A percentile compares a stretch with the other conserved stretches of the same genome.
Evolutionary conservation across 2,329 filamentous ascomycete genomes (phyloP).

Genomic region (Calonectria pauciramosa): DNA sequence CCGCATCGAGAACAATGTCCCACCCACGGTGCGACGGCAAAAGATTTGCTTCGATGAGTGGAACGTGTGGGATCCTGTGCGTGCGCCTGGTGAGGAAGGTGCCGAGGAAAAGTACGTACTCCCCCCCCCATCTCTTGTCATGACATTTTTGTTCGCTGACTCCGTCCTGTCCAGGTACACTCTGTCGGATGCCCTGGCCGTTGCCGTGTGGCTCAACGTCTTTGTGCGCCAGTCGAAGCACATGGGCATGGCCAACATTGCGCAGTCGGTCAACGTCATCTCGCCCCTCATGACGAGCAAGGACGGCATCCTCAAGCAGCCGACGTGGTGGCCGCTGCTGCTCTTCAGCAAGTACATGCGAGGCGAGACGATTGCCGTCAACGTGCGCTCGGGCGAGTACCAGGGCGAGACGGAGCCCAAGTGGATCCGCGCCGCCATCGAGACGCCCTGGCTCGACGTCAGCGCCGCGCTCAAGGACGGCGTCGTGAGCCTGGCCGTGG

Average conservation of each 20-base stretch:
- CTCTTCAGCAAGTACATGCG: slow-evolving; percentile 74
- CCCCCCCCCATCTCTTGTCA: neutral
- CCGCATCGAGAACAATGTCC: slow-evolving; percentile 75
- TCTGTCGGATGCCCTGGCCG: slow-evolving; percentile 81
- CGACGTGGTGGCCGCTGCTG: slow-evolving; percentile 81
- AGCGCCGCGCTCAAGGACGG: slow-evolving; percentile 73
- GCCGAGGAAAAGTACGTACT: slow-evolving; percentile 71
- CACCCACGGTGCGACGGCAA: slow-evolving; percentile 70
- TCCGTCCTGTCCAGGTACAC: slow-evolving; percentile 65
- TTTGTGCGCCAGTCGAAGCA: slow-evolving; percentile 79
- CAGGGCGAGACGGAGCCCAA: slow-evolving; percentile 74
- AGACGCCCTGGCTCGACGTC: slow-evolving; percentile 79
- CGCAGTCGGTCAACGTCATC: slow-evolving; percentile 84
- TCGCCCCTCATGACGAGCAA: slow-evolving; percentile 80
- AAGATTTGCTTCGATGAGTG: slow-evolving; percentile 88
- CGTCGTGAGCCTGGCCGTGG: slow-evolving; percentile 75
- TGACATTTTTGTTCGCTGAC: neutral
- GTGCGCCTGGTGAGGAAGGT: slow-evolving; percentile 78
- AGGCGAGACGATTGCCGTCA: slow-evolving; percentile 75
- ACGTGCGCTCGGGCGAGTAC: slow-evolving; percentile 75
- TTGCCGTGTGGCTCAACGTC: slow-evolving; percentile 81
- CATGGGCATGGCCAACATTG: slow-evolving; percentile 84
- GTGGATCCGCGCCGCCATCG: slow-evolving; percentile 75
- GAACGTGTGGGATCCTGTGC: slow-evolving; percentile 85
- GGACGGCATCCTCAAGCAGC: slow-evolving; percentile 76